Conservation (phyloP, 306 rosid genomes). For the Rosa multiflora region DNA sequence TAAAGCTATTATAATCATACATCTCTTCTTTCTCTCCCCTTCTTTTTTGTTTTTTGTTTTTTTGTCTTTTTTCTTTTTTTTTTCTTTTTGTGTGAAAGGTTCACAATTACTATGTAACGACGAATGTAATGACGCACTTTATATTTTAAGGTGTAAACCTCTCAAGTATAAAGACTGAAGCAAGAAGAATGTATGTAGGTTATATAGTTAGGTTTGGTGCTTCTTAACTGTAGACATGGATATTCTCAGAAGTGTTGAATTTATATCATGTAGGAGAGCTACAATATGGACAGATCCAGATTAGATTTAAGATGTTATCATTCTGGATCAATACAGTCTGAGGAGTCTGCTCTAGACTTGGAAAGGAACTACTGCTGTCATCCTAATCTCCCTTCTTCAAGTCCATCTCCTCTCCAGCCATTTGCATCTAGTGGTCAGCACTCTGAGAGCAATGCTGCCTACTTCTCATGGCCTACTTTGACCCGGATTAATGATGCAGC, state of each 20-base stretch:
- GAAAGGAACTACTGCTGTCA: slow-evolving; percentile 68
- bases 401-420: slow-evolving; percentile 72
- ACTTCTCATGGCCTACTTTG: slow-evolving; percentile 97
- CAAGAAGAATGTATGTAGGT: slow-evolving; percentile 15
- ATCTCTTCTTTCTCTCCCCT: background rate
- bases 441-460: slow-evolving; percentile 89
- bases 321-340: slow-evolving; percentile 83
- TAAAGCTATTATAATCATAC: background rate
- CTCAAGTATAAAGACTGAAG: slow-evolving; percentile 20
- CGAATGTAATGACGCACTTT: background rate
- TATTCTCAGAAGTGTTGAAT: slow-evolving; percentile 21
- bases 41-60: background rate
- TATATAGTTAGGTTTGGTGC: slow-evolving; percentile 8
- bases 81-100: background rate
- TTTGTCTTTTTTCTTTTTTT: background rate
- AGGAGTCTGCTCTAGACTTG: slow-evolving; percentile 78
- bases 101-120: background rate
- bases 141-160: background rate
- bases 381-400: slow-evolving; percentile 60
- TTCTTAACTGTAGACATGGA: slow-evolving; percentile 8
- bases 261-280: slow-evolving; percentile 57
- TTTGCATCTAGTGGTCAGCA: slow-evolving; percentile 82
- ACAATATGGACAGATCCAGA: slow-evolving; percentile 66
- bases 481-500: slow-evolving; percentile 84
- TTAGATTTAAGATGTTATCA: slow-evolving; percentile 62